These are phyloP conservation scores for Aspergillus neoniger DNA, from an alignment of 2,329 filamentous ascomycete species.

Conservation along the genomic window DNA sequence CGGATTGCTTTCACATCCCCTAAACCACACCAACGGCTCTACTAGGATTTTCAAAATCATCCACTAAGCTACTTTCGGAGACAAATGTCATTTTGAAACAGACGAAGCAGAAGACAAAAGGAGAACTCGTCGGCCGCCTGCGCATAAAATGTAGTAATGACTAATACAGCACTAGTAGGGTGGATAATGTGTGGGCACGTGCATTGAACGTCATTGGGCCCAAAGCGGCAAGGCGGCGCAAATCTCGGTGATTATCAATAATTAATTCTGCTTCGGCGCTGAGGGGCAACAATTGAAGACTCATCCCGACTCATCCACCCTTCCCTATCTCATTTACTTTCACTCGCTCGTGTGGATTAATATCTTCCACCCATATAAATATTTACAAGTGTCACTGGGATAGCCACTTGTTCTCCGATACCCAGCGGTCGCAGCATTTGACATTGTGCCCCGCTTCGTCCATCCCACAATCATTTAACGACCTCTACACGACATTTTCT, in stretches of 20 bases:
- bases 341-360: not conserved
- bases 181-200: not conserved
- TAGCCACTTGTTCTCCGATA: not conserved
- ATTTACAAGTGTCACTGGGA: not conserved
- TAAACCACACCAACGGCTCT: too few species aligned
- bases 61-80: too few species aligned
- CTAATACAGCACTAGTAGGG: not conserved
- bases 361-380: too few species aligned
- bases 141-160: not conserved
- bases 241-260: not conserved
- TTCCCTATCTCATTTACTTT: too few species aligned
- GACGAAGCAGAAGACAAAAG: too few species aligned
- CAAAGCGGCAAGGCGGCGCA: not conserved
- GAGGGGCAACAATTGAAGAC: not conserved
- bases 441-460: slow-evolving; percentile 29
- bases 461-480: slow-evolving; percentile 28
- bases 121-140: not conserved
- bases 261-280: not conserved
- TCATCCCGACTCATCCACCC: not conserved
- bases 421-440: not conserved
- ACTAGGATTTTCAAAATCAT: too few species aligned
- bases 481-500: slow-evolving; percentile 10
- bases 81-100: too few species aligned
- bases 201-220: not conserved
- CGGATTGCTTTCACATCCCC: too few species aligned